A percentile compares a stretch with the other conserved stretches of the same genome.
Conservation (phyloP, 306 rosid species). For the Bauhinia variegata region DNA sequence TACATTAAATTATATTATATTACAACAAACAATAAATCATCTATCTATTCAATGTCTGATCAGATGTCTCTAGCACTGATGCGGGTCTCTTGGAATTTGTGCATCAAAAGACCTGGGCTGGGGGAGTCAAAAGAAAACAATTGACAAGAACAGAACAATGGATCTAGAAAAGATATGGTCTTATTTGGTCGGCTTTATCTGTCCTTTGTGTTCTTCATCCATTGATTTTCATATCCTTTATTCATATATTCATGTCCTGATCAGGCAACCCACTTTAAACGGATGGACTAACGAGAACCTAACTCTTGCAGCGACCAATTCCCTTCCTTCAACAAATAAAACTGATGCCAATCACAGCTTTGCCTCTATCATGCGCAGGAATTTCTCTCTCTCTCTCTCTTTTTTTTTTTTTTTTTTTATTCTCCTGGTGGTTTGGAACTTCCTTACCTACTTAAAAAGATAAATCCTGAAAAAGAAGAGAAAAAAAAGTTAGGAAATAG, state of each 20-base stretch:
- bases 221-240: conserved; percentile 56
- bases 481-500: conserved; percentile 13
- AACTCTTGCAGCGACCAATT: conserved; percentile 11
- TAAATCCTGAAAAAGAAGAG: conserved; percentile 25
- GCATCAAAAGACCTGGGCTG: conserved; percentile 41
- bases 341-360: conserved; percentile 19
- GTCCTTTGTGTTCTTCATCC: conserved; percentile 62
- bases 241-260: conserved; percentile 62
- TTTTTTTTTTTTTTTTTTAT: conserved; percentile 29
- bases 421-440: conserved; percentile 36
- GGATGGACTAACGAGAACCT: conserved; percentile 50
- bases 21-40: neutral
- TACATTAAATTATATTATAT: conserved; percentile 12
- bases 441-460: conserved; percentile 32
- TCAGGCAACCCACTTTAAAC: conserved; percentile 41
- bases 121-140: conserved; percentile 20
- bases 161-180: conserved; percentile 72
- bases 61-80: conserved; percentile 35
- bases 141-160: conserved; percentile 49
- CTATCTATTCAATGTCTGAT: conserved; percentile 35
- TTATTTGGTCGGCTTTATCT: conserved; percentile 59
- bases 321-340: conserved; percentile 10
- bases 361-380: conserved; percentile 22
- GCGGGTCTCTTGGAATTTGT: conserved; percentile 56
- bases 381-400: no score